Percentiles rank a stretch among this genome's conserved stretches.
Evolutionary conservation across 805 yeast species (phyloP).

Genomic region (Pichia phayaonensis): DNA sequence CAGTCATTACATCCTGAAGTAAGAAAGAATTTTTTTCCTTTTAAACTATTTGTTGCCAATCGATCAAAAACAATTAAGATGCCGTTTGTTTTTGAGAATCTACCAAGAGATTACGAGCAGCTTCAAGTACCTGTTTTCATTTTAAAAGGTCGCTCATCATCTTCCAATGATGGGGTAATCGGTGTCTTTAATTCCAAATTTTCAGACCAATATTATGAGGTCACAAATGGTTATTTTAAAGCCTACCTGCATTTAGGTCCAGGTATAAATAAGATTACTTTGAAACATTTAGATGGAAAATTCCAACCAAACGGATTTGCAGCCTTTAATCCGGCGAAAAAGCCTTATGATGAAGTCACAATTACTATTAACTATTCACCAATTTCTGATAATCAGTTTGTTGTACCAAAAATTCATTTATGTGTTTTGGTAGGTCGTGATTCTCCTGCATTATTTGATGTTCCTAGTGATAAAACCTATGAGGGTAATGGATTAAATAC

Average conservation of each 20-base stretch:
- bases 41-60: neutral
- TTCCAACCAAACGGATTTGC: slow-evolving; percentile 29
- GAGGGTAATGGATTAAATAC: slow-evolving; percentile 64
- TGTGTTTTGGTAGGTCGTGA: slow-evolving; percentile 73
- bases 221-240: slow-evolving; percentile 65
- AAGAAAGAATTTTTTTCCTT: too few species aligned
- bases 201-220: slow-evolving; percentile 67
- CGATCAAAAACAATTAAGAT: slow-evolving; percentile 4
- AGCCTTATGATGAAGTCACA: slow-evolving; percentile 12
- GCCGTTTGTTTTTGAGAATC: slow-evolving; percentile 27
- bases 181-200: slow-evolving; percentile 38
- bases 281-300: slow-evolving; percentile 38
- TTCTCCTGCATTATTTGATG: slow-evolving; percentile 62
- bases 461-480: slow-evolving; percentile 44
- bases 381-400: slow-evolving; percentile 26
- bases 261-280: slow-evolving; percentile 52
- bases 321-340: slow-evolving; percentile 11
- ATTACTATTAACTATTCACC: slow-evolving; percentile 43
- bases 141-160: slow-evolving; percentile 39
- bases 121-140: slow-evolving; percentile 42
- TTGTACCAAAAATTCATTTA: slow-evolving; percentile 71
- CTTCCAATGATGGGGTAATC: slow-evolving; percentile 27
- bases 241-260: slow-evolving; percentile 54
- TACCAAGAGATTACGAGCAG: slow-evolving; percentile 25
- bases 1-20: too few species aligned